Conservation (phyloP, 352 stramenopile species). For the Phytophthora pinifolia region DNA sequence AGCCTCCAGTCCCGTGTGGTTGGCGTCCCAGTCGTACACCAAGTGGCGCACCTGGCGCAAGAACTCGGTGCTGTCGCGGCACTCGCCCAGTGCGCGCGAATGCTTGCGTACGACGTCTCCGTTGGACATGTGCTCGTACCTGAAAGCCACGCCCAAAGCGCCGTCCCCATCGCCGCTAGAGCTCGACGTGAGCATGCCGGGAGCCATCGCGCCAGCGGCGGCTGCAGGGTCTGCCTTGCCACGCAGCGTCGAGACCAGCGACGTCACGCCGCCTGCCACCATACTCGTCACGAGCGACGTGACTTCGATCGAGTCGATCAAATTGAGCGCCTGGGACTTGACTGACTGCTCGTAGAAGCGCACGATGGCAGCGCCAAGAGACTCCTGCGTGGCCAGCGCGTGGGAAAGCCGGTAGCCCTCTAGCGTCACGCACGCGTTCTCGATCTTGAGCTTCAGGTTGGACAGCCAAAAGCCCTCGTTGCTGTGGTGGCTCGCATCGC, state of each 20-base stretch:
- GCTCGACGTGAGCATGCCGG: conserved; percentile 34
- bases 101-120: conserved; percentile 75
- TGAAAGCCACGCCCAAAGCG: conserved; percentile 34
- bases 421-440: conserved; percentile 80
- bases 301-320: conserved; percentile 87
- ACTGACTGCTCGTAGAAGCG: conserved; percentile 82
- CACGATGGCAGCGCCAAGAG: conserved; percentile 57
- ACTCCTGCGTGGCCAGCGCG: conserved; percentile 75
- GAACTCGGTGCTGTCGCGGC: conserved; percentile 52
- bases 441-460: conserved; percentile 86
- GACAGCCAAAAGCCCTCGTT: conserved; percentile 73
- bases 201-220: conserved; percentile 24
- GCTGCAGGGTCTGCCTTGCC: conserved; percentile 70
- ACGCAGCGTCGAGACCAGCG: conserved; percentile 76
- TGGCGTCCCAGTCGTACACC: conserved; percentile 85
- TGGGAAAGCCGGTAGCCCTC: conserved; percentile 66
- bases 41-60: conserved; percentile 69
- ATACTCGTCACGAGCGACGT: conserved; percentile 84
- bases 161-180: conserved; percentile 15
- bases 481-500: conserved; percentile 33
- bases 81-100: conserved; percentile 48
- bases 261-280: conserved; percentile 74
- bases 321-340: conserved; percentile 76
- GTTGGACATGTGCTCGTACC: conserved; percentile 76
- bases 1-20: conserved; percentile 79